Conservation (phyloP, 148 eudicot genomes). For the Bassia scoparia region DNA sequence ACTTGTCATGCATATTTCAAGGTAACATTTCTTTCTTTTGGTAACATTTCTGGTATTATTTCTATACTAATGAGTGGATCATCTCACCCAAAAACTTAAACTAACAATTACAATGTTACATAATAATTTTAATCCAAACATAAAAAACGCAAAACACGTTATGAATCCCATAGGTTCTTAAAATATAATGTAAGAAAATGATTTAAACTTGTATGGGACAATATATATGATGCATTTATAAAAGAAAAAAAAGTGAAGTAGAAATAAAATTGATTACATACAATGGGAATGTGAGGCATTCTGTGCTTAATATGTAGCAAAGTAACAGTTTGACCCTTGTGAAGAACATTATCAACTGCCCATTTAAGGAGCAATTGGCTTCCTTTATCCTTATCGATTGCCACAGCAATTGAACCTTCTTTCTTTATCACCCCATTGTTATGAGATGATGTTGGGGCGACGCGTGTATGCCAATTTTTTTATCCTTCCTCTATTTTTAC, state of each 20-base stretch:
- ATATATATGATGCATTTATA: not conserved
- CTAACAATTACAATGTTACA: too few species aligned
- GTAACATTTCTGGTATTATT: too few species aligned
- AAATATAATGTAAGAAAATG: too few species aligned
- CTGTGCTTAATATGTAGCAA: conserved; percentile 63
- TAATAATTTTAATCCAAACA: too few species aligned
- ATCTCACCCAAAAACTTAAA: too few species aligned
- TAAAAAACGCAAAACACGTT: too few species aligned
- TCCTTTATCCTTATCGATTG: conserved; percentile 62
- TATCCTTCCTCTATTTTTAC: not conserved
- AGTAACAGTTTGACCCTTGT: conserved; percentile 45
- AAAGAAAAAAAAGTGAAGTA: not conserved
- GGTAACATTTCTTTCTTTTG: too few species aligned
- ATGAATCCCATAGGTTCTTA: too few species aligned
- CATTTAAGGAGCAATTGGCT: conserved; percentile 80
- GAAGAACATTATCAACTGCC: conserved; percentile 57
- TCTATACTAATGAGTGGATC: too few species aligned
- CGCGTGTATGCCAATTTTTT: not conserved
- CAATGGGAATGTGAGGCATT: not conserved
- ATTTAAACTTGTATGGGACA: too few species aligned
- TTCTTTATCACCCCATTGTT: conserved; percentile 9
- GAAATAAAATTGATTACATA: conserved; percentile 22
- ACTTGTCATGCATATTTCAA: too few species aligned
- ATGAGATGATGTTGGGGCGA: too few species aligned
- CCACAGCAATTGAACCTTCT: conserved; percentile 43